These are phyloP conservation scores for Nannizziopsis arthrosporioides DNA, from an alignment of 2,329 filamentous ascomycete genomes.

Conservation along the genomic window DNA sequence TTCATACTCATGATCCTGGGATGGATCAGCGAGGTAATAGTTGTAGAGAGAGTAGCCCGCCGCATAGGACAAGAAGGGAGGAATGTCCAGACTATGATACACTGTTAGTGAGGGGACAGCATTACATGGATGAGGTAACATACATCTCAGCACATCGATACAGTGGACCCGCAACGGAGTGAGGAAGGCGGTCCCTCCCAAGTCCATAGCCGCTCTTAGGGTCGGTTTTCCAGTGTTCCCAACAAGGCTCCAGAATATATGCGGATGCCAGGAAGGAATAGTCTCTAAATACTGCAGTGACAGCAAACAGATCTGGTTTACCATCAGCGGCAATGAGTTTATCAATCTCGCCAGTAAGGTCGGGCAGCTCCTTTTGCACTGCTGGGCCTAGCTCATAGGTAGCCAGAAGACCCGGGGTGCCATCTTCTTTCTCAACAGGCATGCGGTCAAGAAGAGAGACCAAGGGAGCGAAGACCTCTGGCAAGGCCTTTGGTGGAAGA, in stretches of 20 bases:
- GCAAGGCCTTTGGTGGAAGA: conserved; percentile 43
- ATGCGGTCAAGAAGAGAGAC: conserved; percentile 62
- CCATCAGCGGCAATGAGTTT: conserved; percentile 43
- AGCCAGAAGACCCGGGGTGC: conserved; percentile 66
- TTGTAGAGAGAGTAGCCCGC: conserved; percentile 53
- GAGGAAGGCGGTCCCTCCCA: conserved; percentile 60
- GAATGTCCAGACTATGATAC: conserved; percentile 52
- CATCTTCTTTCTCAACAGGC: conserved; percentile 64
- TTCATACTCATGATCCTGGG: conserved; percentile 43
- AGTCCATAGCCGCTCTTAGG: conserved; percentile 63
- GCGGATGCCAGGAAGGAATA: conserved; percentile 85
- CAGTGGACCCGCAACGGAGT: conserved; percentile 66
- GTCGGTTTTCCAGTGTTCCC: conserved; percentile 51
- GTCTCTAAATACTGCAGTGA: conserved; percentile 82
- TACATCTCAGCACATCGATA: conserved; percentile 75
- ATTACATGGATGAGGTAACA: conserved; percentile 33
- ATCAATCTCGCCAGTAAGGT: conserved; percentile 62
- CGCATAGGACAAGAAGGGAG: conserved; percentile 83
- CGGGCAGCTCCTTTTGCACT: conserved; percentile 62
- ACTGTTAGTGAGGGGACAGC: conserved; percentile 11
- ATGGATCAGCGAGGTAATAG: conserved; percentile 48
- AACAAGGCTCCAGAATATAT: conserved; percentile 84
- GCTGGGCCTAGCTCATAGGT: conserved; percentile 60
- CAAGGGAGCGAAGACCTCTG: conserved; percentile 59
- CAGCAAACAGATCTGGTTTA: conserved; percentile 58